phyloP scores from a whole-genome alignment of 768 basidiomycete species.

The Kwoniella europaea region DNA sequence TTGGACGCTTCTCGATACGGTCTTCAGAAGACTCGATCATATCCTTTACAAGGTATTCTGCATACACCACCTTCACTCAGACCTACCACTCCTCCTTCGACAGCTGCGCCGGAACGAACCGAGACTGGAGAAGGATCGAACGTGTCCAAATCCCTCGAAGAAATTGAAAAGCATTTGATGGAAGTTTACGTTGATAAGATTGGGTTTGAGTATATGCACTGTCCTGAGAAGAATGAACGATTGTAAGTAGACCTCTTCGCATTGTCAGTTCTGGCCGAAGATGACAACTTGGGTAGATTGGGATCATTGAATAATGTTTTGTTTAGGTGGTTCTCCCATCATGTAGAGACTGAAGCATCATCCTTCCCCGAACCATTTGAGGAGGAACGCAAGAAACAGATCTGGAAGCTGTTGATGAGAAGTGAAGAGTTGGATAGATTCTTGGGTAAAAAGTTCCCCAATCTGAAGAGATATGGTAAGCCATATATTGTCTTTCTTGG shows the following conservation, averaged over 20 bases:
- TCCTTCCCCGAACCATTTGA: constrained; percentile 25
- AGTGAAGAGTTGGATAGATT: constrained; percentile 86
- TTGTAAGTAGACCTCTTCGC: too few species aligned
- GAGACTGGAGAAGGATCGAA: constrained; percentile 60
- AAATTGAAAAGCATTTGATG: constrained; percentile 73
- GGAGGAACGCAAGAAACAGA: constrained; percentile 24
- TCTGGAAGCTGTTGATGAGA: constrained; percentile 69
- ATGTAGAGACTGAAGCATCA: constrained; percentile 68
- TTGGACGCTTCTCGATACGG: constrained; percentile 79
- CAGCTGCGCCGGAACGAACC: constrained; percentile 43
- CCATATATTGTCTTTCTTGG: not conserved
- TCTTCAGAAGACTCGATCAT: constrained; percentile 65
- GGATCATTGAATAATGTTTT: too few species aligned
- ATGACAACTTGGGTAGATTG: too few species aligned
- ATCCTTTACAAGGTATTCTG: constrained; percentile 75
- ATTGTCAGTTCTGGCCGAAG: too few species aligned
- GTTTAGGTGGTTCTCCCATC: constrained; percentile 81
- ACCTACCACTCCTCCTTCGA: constrained; percentile 22
- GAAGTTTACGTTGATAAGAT: constrained; percentile 80
- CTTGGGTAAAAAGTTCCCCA: constrained; percentile 81
- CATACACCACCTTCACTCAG: constrained; percentile 59
- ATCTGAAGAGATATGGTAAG: constrained; percentile 62
- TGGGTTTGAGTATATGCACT: constrained; percentile 74
- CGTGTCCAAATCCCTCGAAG: constrained; percentile 65
- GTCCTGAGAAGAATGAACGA: constrained; percentile 41